Evolutionary conservation across 208 protist genomes (phyloP).

Genomic region (Trypanosoma congolense): DNA sequence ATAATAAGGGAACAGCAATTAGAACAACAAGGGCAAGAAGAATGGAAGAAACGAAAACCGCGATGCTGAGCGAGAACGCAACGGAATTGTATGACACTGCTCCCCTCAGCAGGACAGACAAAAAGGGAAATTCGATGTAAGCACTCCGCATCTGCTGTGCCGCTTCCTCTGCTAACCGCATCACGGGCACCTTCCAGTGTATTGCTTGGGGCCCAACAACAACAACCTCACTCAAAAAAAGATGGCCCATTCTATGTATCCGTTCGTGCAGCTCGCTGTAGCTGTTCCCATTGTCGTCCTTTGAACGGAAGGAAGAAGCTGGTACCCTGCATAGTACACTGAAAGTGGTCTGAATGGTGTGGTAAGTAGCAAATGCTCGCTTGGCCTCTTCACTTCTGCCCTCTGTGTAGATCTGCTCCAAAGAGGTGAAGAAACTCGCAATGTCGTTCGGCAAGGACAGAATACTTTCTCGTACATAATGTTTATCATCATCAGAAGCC

Average conservation of each 20-base stretch:
- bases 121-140: conserved; percentile 52
- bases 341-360: conserved; percentile 59
- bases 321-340: conserved; percentile 43
- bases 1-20: conserved; percentile 46
- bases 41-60: conserved; percentile 44
- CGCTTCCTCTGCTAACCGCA: conserved; percentile 67
- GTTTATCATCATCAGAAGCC: conserved; percentile 81
- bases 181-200: conserved; percentile 63
- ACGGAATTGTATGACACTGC: conserved; percentile 40
- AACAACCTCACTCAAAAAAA: conserved; percentile 76
- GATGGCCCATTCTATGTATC: conserved; percentile 47
- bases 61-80: conserved; percentile 34
- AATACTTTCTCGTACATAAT: conserved; percentile 68
- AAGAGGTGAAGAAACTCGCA: conserved; percentile 58
- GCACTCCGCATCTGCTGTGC: conserved; percentile 53
- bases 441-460: conserved; percentile 46
- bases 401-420: conserved; percentile 66
- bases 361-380: conserved; percentile 41
- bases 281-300: conserved; percentile 3
- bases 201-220: conserved; percentile 61
- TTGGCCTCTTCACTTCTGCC: conserved; percentile 34
- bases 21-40: conserved; percentile 39
- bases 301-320: conserved; percentile 30
- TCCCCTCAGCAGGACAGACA: conserved; percentile 38
- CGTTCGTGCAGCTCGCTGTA: conserved; percentile 66